These are phyloP conservation scores for Globisporangium nodosum DNA, from an alignment of 352 stramenopile genomes.

Conservation along the genomic window DNA sequence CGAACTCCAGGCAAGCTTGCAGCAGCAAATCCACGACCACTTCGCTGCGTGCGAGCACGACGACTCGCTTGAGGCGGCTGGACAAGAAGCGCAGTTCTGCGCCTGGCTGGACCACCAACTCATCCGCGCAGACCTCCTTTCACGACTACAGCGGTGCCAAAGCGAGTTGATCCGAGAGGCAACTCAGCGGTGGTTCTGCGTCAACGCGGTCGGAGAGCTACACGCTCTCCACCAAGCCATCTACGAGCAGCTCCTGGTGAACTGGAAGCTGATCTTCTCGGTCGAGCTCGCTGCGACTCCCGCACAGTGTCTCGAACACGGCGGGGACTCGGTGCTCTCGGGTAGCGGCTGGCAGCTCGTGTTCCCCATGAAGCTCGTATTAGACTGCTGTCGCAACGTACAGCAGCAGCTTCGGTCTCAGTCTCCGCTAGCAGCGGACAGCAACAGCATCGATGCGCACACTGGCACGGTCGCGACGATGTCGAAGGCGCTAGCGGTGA, in stretches of 20 bases:
- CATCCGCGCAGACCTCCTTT: slow-evolving; percentile 12
- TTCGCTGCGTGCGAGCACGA: slow-evolving; percentile 10
- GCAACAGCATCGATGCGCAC: background rate
- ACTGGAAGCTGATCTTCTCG: slow-evolving; percentile 37
- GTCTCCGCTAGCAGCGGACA: no score
- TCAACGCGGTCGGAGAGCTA: slow-evolving; percentile 22
- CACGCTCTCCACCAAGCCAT: slow-evolving; percentile 34
- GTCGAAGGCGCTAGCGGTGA: slow-evolving; percentile 16
- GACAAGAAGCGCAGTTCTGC: background rate
- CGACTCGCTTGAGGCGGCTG: background rate
- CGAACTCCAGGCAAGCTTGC: slow-evolving; percentile 35
- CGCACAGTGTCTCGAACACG: slow-evolving; percentile 25
- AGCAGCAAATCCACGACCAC: slow-evolving; percentile 25
- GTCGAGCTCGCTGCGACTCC: slow-evolving; percentile 24
- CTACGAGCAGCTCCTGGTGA: slow-evolving; percentile 35
- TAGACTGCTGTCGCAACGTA: slow-evolving; percentile 21
- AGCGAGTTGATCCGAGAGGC: slow-evolving; percentile 19
- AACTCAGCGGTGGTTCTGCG: slow-evolving; percentile 30
- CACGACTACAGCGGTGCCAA: slow-evolving; percentile 15
- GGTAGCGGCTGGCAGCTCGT: slow-evolving; percentile 33
- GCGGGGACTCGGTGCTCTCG: slow-evolving; percentile 17
- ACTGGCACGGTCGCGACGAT: slow-evolving; percentile 11
- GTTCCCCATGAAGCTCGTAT: slow-evolving; percentile 20
- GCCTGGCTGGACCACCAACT: slow-evolving; percentile 22
- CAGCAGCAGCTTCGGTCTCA: background rate